A percentile compares a stretch with the other conserved stretches of the same genome.
These are phyloP conservation scores for Neofusicoccum umdonicola DNA, from an alignment of 2,329 filamentous ascomycete genomes.

Conservation along the genomic window DNA sequence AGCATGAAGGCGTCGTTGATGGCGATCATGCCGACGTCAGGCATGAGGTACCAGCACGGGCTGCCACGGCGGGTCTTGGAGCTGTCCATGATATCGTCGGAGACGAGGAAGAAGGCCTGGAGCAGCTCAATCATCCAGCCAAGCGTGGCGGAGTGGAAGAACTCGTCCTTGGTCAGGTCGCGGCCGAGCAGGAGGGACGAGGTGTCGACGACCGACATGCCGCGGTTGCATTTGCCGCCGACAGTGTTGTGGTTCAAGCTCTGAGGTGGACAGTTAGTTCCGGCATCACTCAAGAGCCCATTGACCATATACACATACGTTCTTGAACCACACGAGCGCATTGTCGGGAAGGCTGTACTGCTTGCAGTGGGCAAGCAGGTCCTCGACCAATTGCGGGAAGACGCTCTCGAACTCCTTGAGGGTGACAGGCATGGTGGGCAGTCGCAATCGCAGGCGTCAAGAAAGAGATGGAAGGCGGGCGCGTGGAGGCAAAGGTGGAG, in stretches of 20 bases:
- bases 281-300: conserved; percentile 19
- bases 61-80: conserved; percentile 91
- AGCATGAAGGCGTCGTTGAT: conserved; percentile 88
- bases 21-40: conserved; percentile 88
- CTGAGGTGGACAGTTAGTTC: conserved; percentile 46
- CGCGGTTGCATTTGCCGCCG: conserved; percentile 97
- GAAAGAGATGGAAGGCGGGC: background rate
- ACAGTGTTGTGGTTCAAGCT: conserved; percentile 80
- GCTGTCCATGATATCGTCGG: conserved; percentile 97
- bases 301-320: conserved; percentile 49
- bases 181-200: conserved; percentile 73
- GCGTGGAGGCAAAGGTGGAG: background rate
- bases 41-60: conserved; percentile 94
- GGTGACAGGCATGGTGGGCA: conserved; percentile 63
- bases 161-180: conserved; percentile 75
- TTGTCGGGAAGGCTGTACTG: conserved; percentile 79
- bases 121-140: conserved; percentile 98
- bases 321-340: conserved; percentile 82
- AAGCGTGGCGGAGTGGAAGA: conserved; percentile 81
- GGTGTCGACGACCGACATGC: conserved; percentile 95
- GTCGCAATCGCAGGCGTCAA: background rate
- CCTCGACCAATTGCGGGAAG: conserved; percentile 81
- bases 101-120: conserved; percentile 97
- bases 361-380: conserved; percentile 74
- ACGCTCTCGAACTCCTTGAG: conserved; percentile 85